Base-by-base conservation (phyloP, 202 grass and related monocot genomes). In the Schoenoplectus triqueter region DNA sequence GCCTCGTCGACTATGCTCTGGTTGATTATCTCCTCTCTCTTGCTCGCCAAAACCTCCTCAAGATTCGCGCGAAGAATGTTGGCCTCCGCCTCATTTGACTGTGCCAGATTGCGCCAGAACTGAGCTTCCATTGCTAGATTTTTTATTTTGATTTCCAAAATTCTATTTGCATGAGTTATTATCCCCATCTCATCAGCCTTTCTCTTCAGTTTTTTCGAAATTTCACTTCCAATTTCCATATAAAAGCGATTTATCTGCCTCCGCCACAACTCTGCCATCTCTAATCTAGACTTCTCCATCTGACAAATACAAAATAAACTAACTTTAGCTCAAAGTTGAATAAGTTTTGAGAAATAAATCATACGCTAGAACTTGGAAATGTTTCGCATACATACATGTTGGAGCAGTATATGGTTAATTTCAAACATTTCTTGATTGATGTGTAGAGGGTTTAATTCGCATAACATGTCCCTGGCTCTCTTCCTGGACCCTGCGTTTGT, bases 51-150 rank as follows among this genome's bases (percentile, higher is more conserved):
- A 57, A 57, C 82, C 2, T 87, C 72, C 64, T 90, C 82, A 1
- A 97, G 87, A 69, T 92, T 86, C 42, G 3, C n/a, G 15, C 87
- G 87, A n/a, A 97, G 85, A 4, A 20, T 86, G 78, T 61, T 86
- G 22, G 86, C 86, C 0, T 82, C 20, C 10, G 84, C 82, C 74
- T 92, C 87, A 87, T 88, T 92, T 79, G 87, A 89, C 85, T 88
- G 90, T 8, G 94, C 94, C 19, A 91, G 18, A 66, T 94, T 87
- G 7, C 89, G 92, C 94, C 92, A 97, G 62, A 87, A 65, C 80
- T 92, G 92, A 14, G 81, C 83, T 80, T 94, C 92, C 2, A 90
- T 49, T 44, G 22, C 83, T 1, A 94, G 73, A 49, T 39, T 85
- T 69, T 41, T 57, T 18, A 92, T 66, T 0, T 82, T 77, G 55